Percentiles rank a stretch among this genome's conserved stretches.
phyloP scores from a whole-genome alignment of 805 yeast species.

The Pichia kluyveri region DNA sequence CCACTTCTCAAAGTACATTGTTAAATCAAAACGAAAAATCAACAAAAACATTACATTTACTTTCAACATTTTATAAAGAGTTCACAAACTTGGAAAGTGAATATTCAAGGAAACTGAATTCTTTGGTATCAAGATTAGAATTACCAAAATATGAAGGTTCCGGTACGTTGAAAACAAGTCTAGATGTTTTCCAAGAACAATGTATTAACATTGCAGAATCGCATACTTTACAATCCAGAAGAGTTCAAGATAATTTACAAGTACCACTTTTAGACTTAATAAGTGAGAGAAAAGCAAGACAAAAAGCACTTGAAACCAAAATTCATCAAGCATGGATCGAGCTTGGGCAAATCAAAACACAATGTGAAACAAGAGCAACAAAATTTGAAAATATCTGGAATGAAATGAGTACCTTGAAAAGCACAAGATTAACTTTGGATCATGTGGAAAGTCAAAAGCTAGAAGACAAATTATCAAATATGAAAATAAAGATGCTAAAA shows the following conservation, averaged over 20 bases:
- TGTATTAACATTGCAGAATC: slow-evolving; percentile 50
- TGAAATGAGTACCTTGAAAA: slow-evolving; percentile 47
- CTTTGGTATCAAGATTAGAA: background rate
- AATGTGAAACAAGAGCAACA: slow-evolving; percentile 31
- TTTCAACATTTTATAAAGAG: slow-evolving; percentile 43
- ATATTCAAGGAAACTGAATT: slow-evolving; percentile 44
- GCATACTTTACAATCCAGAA: slow-evolving; percentile 43
- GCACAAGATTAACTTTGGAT: slow-evolving; percentile 59
- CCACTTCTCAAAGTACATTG: slow-evolving; percentile 48
- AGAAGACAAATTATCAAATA: slow-evolving; percentile 44
- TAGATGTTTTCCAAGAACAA: slow-evolving; percentile 50
- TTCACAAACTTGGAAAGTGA: slow-evolving; percentile 64
- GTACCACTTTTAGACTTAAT: slow-evolving; percentile 47
- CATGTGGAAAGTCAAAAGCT: slow-evolving; percentile 64
- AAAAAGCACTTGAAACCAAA: slow-evolving; percentile 48
- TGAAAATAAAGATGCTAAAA: slow-evolving; percentile 32
- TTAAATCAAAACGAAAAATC: slow-evolving; percentile 52
- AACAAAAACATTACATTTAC: slow-evolving; percentile 45
- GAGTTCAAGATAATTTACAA: slow-evolving; percentile 41
- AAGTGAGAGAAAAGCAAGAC: slow-evolving; percentile 40
- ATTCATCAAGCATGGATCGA: slow-evolving; percentile 25
- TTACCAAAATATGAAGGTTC: slow-evolving; percentile 31
- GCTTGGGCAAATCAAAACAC: slow-evolving; percentile 22
- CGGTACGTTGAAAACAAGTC: slow-evolving; percentile 49
- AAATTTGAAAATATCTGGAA: slow-evolving; percentile 51